Evolutionary conservation across 2,329 filamentous ascomycete species (phyloP).

Genomic region (Trichoderma harzianum): DNA sequence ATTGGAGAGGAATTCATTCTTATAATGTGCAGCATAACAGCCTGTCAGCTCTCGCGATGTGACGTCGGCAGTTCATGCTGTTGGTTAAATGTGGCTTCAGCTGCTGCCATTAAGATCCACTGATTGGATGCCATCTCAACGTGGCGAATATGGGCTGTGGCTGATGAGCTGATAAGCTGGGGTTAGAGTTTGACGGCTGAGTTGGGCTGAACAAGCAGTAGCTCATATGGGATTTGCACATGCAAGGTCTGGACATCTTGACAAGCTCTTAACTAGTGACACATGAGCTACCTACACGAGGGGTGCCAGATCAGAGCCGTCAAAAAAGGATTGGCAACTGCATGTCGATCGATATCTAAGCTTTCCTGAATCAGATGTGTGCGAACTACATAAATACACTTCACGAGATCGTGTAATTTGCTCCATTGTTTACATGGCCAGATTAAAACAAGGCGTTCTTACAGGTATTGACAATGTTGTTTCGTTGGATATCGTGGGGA

Average conservation of each 20-base stretch:
- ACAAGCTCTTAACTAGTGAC: background rate
- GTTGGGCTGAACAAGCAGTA: background rate
- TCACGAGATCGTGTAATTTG: background rate
- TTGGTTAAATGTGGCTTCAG: background rate
- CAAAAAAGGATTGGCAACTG: background rate
- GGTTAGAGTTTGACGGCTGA: constrained; percentile 5
- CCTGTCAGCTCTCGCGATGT: background rate
- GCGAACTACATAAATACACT: background rate
- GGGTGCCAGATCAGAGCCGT: background rate
- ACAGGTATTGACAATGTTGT: background rate
- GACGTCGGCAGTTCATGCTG: background rate
- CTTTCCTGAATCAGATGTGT: background rate
- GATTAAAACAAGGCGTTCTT: background rate
- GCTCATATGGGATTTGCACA: background rate
- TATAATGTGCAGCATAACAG: background rate
- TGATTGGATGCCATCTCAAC: background rate
- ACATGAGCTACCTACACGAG: background rate
- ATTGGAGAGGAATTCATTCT: background rate
- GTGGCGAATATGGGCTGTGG: constrained; percentile 5
- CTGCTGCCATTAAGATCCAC: background rate
- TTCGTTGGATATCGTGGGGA: background rate
- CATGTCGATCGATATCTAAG: background rate
- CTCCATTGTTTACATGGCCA: background rate
- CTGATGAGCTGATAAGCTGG: background rate
- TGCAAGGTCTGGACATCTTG: background rate